Evolutionary conservation across 495 filamentous ascomycete genomes (phyloP).

Genomic region (Stereocaulon alpinum): DNA sequence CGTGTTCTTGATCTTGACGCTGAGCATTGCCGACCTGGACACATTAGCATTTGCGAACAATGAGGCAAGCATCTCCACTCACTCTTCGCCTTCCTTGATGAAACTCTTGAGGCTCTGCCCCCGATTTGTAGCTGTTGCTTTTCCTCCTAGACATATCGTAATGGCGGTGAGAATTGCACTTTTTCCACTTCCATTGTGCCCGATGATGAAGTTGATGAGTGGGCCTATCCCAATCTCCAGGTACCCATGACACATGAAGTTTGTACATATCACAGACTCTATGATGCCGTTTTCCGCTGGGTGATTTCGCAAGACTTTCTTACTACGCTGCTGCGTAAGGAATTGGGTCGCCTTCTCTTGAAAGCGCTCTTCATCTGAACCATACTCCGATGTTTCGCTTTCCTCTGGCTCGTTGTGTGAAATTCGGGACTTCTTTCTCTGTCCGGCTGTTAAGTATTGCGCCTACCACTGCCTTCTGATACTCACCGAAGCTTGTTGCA

Average conservation of each 20-base stretch:
- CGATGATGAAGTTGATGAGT: conserved; percentile 94
- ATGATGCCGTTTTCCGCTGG: conserved; percentile 78
- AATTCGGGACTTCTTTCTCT: conserved; percentile 21
- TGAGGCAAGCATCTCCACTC: conserved; percentile 23
- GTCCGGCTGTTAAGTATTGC: conserved; percentile 18
- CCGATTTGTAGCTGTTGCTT: conserved; percentile 89
- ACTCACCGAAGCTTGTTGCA: conserved; percentile 38
- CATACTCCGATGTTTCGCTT: conserved; percentile 16
- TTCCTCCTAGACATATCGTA: conserved; percentile 87
- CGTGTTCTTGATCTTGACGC: conserved; percentile 82
- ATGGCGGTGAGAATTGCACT: conserved; percentile 93
- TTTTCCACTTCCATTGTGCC: conserved; percentile 98
- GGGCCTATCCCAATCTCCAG: conserved; percentile 77
- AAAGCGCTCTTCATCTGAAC: conserved; percentile 40
- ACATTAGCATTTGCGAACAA: conserved; percentile 23
- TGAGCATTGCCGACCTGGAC: conserved; percentile 34
- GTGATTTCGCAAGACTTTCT: conserved; percentile 50
- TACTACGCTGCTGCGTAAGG: conserved; percentile 48
- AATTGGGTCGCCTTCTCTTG: conserved; percentile 64
- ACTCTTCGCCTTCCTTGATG: conserved; percentile 82
- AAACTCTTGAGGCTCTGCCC: conserved; percentile 86
- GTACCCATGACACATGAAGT: conserved; percentile 89
- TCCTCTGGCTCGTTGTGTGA: conserved; percentile 20
- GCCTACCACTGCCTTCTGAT: conserved; percentile 15
- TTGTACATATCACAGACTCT: conserved; percentile 71